Percentiles rank a stretch among this genome's conserved stretches.
These are phyloP conservation scores for Rhynchosporium secalis DNA, from an alignment of 2,329 filamentous ascomycete species.

Conservation along the genomic window DNA sequence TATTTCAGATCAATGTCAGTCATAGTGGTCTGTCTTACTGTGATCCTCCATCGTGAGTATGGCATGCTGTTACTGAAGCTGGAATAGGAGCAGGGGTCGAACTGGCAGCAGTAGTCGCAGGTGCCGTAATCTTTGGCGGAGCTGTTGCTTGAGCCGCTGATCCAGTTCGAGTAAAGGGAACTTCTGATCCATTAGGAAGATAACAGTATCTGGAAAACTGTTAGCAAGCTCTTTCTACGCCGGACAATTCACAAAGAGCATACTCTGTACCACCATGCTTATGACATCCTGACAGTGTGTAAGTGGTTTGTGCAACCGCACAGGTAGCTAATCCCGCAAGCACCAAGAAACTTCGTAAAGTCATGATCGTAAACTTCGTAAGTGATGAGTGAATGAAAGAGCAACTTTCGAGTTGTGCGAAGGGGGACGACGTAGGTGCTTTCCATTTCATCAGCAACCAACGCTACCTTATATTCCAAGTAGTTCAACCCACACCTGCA, in stretches of 20 bases:
- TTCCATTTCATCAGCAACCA: not conserved
- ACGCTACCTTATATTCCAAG: constrained; percentile 1
- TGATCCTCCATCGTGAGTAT: constrained; percentile 49
- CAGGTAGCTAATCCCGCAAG: constrained; percentile 1
- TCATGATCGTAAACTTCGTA: constrained; percentile 12
- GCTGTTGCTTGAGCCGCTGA: not conserved
- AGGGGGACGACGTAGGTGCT: not conserved
- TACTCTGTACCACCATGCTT: constrained; percentile 38
- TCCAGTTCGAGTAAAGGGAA: constrained; percentile 17
- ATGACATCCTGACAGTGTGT: constrained; percentile 39
- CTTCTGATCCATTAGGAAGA: constrained; percentile 18
- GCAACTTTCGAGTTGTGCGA: too few relatives aligned
- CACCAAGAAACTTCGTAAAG: not conserved
- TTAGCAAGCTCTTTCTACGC: not conserved
- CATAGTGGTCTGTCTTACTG: constrained; percentile 17
- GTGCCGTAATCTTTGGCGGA: constrained; percentile 1
- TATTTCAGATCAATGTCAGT: not conserved
- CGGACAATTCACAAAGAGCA: not conserved
- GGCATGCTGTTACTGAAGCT: constrained; percentile 52
- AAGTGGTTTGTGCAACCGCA: constrained; percentile 6
- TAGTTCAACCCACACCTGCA: not conserved
- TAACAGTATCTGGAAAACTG: constrained; percentile 14
- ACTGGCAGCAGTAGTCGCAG: constrained; percentile 7
- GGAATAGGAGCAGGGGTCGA: constrained; percentile 5
- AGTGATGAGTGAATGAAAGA: not conserved